Conservation (phyloP, 192 early-diverging fungal genomes). For the Umbelopsis sp. region DNA sequence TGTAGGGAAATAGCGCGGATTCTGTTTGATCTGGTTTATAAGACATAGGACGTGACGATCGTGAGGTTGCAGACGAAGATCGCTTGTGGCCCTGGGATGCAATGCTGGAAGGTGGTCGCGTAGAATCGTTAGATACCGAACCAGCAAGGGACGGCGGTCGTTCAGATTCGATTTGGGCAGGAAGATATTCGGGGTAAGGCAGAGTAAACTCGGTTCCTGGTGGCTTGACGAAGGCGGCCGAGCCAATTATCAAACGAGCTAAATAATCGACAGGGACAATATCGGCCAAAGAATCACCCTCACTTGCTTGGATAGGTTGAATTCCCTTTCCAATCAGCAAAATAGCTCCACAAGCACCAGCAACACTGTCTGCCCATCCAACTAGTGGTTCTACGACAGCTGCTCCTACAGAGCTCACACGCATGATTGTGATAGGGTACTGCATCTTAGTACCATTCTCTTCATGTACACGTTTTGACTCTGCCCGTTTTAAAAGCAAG, state of each 20-base stretch:
- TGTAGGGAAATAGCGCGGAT: constrained; percentile 29
- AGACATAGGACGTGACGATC: background rate
- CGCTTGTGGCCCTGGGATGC: background rate
- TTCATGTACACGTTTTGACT: constrained; percentile 19
- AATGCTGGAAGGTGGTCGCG: constrained; percentile 1
- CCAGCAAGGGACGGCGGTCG: constrained; percentile 9
- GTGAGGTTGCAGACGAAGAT: constrained; percentile 1
- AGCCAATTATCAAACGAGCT: constrained; percentile 33
- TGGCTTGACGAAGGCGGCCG: constrained; percentile 24
- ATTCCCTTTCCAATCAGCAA: constrained; percentile 35
- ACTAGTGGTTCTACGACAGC: constrained; percentile 35
- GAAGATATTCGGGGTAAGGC: constrained; percentile 9
- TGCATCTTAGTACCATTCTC: constrained; percentile 18
- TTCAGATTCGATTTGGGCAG: background rate
- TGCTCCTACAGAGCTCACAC: constrained; percentile 32
- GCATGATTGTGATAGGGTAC: constrained; percentile 37
- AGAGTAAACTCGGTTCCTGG: constrained; percentile 22
- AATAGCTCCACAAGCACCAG: constrained; percentile 33
- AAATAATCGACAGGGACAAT: constrained; percentile 40
- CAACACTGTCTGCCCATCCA: constrained; percentile 45
- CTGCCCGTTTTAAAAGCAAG: constrained; percentile 40
- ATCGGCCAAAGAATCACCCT: constrained; percentile 35
- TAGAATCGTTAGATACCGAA: background rate
- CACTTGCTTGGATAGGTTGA: constrained; percentile 29
- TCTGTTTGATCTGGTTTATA: constrained; percentile 3